phyloP scores from a whole-genome alignment of 208 protist genomes.

The Leishmania aethiopica region DNA sequence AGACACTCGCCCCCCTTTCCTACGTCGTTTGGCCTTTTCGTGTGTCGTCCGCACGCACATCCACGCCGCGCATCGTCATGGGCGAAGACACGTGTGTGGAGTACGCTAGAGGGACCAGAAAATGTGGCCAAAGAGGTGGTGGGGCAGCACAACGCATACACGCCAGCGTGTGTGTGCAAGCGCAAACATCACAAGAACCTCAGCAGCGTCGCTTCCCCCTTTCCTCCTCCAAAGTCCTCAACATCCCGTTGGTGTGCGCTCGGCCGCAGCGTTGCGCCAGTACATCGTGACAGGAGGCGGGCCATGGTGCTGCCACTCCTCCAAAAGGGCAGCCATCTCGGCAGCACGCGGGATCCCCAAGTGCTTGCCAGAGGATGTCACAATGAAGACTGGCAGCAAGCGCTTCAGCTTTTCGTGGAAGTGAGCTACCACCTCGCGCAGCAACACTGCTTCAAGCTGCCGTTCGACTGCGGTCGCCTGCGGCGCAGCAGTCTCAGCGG shows the following conservation, averaged over 20 bases:
- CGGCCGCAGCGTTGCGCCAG: constrained; percentile 35
- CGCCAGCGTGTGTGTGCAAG: not conserved
- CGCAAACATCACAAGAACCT: not conserved
- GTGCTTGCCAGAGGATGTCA: constrained; percentile 64
- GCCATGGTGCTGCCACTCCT: constrained; percentile 53
- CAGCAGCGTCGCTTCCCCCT: not conserved
- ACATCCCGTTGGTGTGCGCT: constrained; percentile 6
- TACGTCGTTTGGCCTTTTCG: not conserved
- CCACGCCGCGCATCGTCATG: not conserved
- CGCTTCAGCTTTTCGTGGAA: constrained; percentile 74
- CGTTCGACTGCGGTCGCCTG: not conserved
- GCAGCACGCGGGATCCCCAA: constrained; percentile 43
- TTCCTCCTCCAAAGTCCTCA: not conserved
- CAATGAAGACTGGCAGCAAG: constrained; percentile 62
- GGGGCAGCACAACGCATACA: not conserved
- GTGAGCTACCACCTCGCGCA: constrained; percentile 63
- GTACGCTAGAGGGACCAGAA: not conserved
- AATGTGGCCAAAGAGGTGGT: not conserved
- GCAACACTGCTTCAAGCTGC: constrained; percentile 35
- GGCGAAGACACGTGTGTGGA: not conserved
- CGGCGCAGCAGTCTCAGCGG: not conserved
- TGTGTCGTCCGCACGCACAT: not conserved
- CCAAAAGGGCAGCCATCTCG: constrained; percentile 62
- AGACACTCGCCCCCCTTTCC: not conserved
- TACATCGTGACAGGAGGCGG: constrained; percentile 54